Conservation (phyloP, 164 flowering plant species). For the Malania oleifera region DNA sequence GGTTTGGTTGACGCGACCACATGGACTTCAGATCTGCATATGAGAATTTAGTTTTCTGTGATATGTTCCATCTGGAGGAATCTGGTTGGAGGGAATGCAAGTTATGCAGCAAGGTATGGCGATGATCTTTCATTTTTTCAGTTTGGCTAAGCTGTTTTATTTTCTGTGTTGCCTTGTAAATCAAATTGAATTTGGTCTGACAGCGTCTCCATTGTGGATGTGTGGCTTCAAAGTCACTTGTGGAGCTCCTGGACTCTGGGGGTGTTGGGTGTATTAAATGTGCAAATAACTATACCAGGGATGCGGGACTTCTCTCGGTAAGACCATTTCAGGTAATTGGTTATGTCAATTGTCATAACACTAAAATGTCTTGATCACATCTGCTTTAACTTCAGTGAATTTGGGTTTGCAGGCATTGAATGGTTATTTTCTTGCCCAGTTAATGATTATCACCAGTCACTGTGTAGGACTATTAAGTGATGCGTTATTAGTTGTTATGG, state of each 20-base stretch:
- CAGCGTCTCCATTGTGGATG: slow-evolving; percentile 73
- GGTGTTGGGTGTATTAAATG: slow-evolving; percentile 53
- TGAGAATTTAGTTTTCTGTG: slow-evolving; percentile 50
- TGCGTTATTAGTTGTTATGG: too few species aligned
- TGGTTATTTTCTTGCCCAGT: neutral
- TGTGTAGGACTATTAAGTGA: neutral
- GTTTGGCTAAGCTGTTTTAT: neutral
- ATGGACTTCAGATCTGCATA: slow-evolving; percentile 41
- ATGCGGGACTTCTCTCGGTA: slow-evolving; percentile 20
- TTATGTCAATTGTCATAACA: neutral
- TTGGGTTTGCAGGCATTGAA: neutral
- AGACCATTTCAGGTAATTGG: slow-evolving; percentile 12
- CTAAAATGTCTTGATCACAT: neutral
- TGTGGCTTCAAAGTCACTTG: slow-evolving; percentile 36
- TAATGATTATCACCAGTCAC: too few species aligned
- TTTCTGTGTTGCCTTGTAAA: neutral
- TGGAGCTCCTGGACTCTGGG: slow-evolving; percentile 52
- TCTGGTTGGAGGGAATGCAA: slow-evolving; percentile 70
- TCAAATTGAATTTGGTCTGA: slow-evolving; percentile 12
- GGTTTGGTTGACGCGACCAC: neutral
- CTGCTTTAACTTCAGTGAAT: neutral
- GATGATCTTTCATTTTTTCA: neutral
- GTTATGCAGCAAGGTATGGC: slow-evolving; percentile 43
- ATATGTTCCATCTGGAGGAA: slow-evolving; percentile 56
- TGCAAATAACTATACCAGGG: too few species aligned